These are phyloP conservation scores for Thalassiosira hispida DNA, from an alignment of 352 stramenopile genomes.

Conservation along the genomic window DNA sequence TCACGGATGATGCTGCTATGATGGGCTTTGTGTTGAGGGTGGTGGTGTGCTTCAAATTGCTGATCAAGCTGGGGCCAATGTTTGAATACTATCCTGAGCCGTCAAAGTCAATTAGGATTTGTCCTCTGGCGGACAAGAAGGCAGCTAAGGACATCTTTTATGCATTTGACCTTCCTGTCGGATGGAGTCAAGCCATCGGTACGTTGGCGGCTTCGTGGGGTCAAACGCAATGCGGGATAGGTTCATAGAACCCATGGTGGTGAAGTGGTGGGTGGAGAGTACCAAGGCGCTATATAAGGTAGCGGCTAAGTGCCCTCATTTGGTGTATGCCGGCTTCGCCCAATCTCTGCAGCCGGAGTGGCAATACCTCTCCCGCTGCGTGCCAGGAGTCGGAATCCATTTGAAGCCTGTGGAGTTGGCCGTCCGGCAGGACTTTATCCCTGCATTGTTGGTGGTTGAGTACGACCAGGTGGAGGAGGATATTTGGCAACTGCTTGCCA, in stretches of 20 bases:
- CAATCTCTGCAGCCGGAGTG: slow-evolving; percentile 29
- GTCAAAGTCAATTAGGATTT: slow-evolving; percentile 5
- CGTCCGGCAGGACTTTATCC: neutral
- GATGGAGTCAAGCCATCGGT: neutral
- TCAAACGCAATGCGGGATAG: neutral
- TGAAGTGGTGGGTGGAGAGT: slow-evolving; percentile 14
- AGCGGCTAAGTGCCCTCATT: slow-evolving; percentile 18
- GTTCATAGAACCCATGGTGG: slow-evolving; percentile 9
- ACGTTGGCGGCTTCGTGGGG: slow-evolving; percentile 21
- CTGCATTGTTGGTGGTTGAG: neutral
- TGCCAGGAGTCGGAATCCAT: neutral
- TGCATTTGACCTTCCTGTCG: no score
- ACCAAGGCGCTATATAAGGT: slow-evolving; percentile 13
- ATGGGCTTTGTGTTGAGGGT: no score
- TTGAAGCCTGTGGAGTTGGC: no score
- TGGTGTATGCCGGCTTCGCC: slow-evolving; percentile 22
- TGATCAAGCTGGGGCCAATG: neutral
- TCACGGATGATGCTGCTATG: no score
- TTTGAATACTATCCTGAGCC: slow-evolving; percentile 9
- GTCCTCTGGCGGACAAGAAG: neutral
- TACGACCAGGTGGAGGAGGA: neutral
- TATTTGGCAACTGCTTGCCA: neutral
- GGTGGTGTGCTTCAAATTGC: neutral
- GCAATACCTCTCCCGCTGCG: slow-evolving; percentile 18
- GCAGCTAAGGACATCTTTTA: neutral